Evolutionary conservation across 441 rosid species (phyloP), one percentile per base, ranked within the genome.

Genomic region (Corymbia citriodora): DNA sequence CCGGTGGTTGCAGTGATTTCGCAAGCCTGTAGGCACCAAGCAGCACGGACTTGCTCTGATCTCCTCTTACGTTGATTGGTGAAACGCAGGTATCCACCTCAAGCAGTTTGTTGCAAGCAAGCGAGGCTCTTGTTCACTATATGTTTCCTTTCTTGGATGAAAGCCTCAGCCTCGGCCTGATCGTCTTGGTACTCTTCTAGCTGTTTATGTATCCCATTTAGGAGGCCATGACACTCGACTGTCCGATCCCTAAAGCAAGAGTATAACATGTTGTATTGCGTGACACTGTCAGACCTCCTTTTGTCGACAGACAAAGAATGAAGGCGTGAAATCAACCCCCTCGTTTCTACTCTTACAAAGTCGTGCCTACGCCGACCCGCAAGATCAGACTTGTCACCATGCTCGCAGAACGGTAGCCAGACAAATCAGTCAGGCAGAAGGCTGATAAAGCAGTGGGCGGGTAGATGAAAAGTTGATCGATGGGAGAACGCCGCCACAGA

Each of bases 271-370:
- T 82, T 89, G 81, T 85, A 83, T n/a, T 91, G 92, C 19, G 79
- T 88, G 89, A 91, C 9, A 40, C 89, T 88, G 48, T 90, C 55
- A 31, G 93, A 93, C 91, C 91, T 90, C 70, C 93, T 90, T 12
- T 33, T 29, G 23, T 36, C 27, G 63, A 45, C 63, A 4, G 45
- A 16, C 85, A 55, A 50, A 8, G 10, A 29, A 55, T 45, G 61
- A 52, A 23, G n/a, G n/a, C 16, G 27, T 16, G 55, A 48, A 55
- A 55, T 55, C 25, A 55, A 9, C 59, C 59, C 23, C 25, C 25
- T 55, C 59, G 59, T 19, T 55, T 55, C 25, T 55, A 10, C 59
- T 55, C 59, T 68, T 8, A 25, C 10, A 36, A 8, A 33, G 12
- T 31, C 85, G 8, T 40, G 31, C 55, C 25, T 68, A 5, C 93